A percentile compares a stretch with the other conserved stretches of the same genome.
Evolutionary conservation across 2,329 filamentous ascomycete genomes (phyloP).

Genomic region (Leptographium radiaticola): DNA sequence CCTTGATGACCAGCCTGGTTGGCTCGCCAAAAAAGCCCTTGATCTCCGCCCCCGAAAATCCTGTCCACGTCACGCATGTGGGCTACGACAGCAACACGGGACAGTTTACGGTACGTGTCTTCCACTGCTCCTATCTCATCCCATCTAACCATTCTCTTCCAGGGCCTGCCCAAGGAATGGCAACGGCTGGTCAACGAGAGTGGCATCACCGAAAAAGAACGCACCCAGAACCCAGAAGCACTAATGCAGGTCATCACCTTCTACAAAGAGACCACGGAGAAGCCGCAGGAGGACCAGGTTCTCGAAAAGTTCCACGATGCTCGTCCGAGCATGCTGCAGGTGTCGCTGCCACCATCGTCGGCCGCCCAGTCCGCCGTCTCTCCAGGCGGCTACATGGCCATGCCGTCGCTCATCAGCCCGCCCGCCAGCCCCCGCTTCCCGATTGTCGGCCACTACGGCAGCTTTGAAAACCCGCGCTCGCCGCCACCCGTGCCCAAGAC

Average conservation of each 20-base stretch:
- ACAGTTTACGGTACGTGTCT: constrained; percentile 71
- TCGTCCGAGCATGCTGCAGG: constrained; percentile 35
- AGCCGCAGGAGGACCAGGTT: constrained; percentile 68
- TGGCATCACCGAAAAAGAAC: constrained; percentile 90
- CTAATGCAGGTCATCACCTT: constrained; percentile 94
- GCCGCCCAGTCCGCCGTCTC: constrained; percentile 30
- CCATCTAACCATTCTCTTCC: constrained; percentile 1
- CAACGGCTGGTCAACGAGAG: constrained; percentile 89
- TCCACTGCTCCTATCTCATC: constrained; percentile 1
- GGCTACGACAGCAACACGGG: constrained; percentile 94
- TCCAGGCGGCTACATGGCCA: constrained; percentile 40
- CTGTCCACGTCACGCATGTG: constrained; percentile 94
- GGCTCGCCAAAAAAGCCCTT: constrained; percentile 80
- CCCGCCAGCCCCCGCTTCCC: constrained; percentile 79
- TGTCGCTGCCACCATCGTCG: constrained; percentile 25
- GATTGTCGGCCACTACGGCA: constrained; percentile 71
- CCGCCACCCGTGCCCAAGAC: constrained; percentile 73
- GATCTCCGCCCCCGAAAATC: constrained; percentile 96
- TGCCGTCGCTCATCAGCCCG: constrained; percentile 57
- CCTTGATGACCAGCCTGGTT: constrained; percentile 71
- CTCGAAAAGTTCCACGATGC: constrained; percentile 96
- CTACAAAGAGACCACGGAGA: constrained; percentile 86
- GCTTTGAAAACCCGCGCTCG: constrained; percentile 92
- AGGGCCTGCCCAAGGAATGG: constrained; percentile 97
- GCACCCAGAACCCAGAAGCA: constrained; percentile 88